Evolutionary conservation across 257 asterid genomes (phyloP), one percentile per base, ranked within the genome.

Genomic region (Penstemon davidsonii): DNA sequence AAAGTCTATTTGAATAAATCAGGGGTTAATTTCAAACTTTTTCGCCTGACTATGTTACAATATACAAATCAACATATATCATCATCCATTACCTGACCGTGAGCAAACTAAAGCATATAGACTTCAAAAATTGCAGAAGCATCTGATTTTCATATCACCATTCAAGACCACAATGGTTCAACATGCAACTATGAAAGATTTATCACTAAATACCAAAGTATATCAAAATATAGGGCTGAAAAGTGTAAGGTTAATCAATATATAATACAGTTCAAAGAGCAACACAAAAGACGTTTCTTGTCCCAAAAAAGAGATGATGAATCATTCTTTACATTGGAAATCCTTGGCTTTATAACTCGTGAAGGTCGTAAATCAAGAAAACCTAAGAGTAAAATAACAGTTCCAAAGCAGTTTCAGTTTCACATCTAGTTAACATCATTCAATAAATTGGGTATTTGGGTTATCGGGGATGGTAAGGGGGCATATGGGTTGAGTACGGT

Each of bases 401-500:
- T 39, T 39, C 0, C 15, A n/a, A 3, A 66, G 57, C 58, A 56
- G 46, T 52, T 66, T 25, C 33, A 25, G 33, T 25, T 18, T 9
- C 56, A 44, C 8, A 43, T 51, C 72, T 52, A 60, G 39, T 61
- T 47, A 12, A 62, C 47, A 49, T 64, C 33, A 57, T 33, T 69
- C 43, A 8, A 36, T 12, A 15, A 18, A 13, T 10, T 57, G 5
- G 42, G 18, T 42, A 50, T 57, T 45, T 7, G 67, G 36, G 38
- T 63, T 53, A 70, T 49, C 60, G 67, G 6, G 44, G 68, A 69
- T 49, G 67, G 54, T 70, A 70, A 3, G 68, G 74, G n/a, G 52
- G 68, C 67, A 57, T 57, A 3, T 9, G 74, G 5, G 80, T 79
- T 3, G 95, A 76, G 78, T 81, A 85, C 19, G 91, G 90, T 44